A percentile compares a stretch with the other conserved stretches of the same genome.
These are phyloP conservation scores for Aspergillus avenaceus DNA, from an alignment of 495 filamentous ascomycete species.

Conservation along the genomic window DNA sequence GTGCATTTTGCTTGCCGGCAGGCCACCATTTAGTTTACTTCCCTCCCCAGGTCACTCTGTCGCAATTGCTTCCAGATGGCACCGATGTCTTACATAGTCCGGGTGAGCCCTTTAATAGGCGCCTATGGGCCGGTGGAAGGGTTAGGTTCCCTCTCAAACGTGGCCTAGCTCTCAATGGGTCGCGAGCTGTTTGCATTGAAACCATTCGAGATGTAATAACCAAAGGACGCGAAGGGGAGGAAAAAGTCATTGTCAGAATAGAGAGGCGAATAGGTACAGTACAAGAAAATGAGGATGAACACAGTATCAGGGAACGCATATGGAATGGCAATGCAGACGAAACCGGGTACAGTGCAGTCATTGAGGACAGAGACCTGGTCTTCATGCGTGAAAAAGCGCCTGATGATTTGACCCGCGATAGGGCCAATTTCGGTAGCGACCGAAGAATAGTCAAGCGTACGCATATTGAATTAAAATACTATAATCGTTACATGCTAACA, in stretches of 20 bases:
- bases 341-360: slow-evolving; percentile 31
- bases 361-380: slow-evolving; percentile 56
- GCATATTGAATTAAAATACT: slow-evolving; percentile 11
- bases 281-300: slow-evolving; percentile 29
- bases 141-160: slow-evolving; percentile 25
- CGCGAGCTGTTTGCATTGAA: slow-evolving; percentile 58
- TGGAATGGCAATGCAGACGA: slow-evolving; percentile 38
- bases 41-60: slow-evolving; percentile 54
- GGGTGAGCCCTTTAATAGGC: slow-evolving; percentile 57
- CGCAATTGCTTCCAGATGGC: slow-evolving; percentile 63
- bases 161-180: slow-evolving; percentile 42
- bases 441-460: slow-evolving; percentile 36
- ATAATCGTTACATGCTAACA: slow-evolving; percentile 14
- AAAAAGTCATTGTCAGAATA: slow-evolving; percentile 59
- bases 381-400: slow-evolving; percentile 53
- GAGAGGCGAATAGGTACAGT: slow-evolving; percentile 46
- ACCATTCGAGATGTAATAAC: slow-evolving; percentile 55
- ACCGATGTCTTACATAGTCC: slow-evolving; percentile 69
- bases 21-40: slow-evolving; percentile 70
- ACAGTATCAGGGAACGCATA: slow-evolving; percentile 35
- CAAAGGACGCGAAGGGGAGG: slow-evolving; percentile 50
- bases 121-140: slow-evolving; percentile 78
- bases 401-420: slow-evolving; percentile 26
- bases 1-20: slow-evolving; percentile 36
- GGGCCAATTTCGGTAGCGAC: slow-evolving; percentile 20